Evolutionary conservation across 1,284 basidiomycete species (phyloP).

Genomic region (Mixia osmundae): DNA sequence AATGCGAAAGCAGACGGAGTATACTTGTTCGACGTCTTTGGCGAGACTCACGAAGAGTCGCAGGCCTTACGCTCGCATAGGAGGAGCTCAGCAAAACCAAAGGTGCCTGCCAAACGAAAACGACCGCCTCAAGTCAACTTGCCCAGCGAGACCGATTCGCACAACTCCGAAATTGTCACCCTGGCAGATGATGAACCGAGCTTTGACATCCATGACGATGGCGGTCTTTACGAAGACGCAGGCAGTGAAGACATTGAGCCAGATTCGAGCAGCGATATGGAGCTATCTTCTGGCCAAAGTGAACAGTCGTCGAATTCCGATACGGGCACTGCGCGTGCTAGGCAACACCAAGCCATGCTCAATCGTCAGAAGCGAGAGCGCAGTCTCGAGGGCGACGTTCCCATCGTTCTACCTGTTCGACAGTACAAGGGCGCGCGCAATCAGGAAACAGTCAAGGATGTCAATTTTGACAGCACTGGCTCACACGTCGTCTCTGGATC

Average conservation of each 20-base stretch:
- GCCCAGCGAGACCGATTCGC: too few relatives aligned
- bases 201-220: neutral
- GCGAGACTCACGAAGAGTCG: conserved; percentile 9
- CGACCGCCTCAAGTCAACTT: too few relatives aligned
- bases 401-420: conserved; percentile 41
- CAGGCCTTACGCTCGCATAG: neutral
- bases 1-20: conserved; percentile 12
- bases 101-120: too few relatives aligned
- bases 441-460: conserved; percentile 71
- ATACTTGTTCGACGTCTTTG: conserved; percentile 20
- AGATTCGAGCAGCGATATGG: neutral
- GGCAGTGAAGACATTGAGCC: neutral
- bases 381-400: conserved; percentile 24
- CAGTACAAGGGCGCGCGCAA: conserved; percentile 55
- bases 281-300: neutral
- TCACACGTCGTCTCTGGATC: conserved; percentile 65
- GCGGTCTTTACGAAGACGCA: neutral
- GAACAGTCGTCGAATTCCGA: neutral
- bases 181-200: too few relatives aligned
- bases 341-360: conserved; percentile 6
- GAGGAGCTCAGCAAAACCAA: neutral
- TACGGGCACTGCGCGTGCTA: conserved; percentile 5
- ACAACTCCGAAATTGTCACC: neutral
- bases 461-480: conserved; percentile 35
- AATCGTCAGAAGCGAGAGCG: conserved; percentile 13